phyloP scores from a whole-genome alignment of 2,329 filamentous ascomycete species.

The Akanthomyces lecanii region DNA sequence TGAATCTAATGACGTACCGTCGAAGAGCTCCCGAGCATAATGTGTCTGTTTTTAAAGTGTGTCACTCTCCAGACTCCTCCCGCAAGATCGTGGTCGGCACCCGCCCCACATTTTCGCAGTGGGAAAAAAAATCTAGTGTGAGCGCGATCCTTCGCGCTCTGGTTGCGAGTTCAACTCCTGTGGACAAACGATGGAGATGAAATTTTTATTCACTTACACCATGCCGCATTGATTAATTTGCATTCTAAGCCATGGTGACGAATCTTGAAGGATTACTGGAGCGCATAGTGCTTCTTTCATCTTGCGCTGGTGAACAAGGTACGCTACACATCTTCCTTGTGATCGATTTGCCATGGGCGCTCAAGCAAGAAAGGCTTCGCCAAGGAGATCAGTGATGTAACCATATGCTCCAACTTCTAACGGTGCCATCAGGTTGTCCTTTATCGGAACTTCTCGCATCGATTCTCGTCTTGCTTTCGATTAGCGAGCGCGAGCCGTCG shows the following conservation, averaged over 20 bases:
- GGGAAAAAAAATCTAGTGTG: conserved; percentile 9
- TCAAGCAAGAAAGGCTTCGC: background rate
- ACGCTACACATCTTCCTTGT: conserved; percentile 17
- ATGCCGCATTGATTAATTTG: background rate
- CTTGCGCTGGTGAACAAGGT: conserved; percentile 37
- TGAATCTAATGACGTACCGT: background rate
- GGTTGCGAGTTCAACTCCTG: conserved; percentile 18
- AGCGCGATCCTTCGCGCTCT: conserved; percentile 1
- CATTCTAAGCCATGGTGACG: conserved; percentile 29
- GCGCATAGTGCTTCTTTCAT: conserved; percentile 33
- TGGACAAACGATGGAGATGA: background rate
- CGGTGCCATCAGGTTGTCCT: conserved; percentile 26
- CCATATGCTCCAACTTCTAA: background rate
- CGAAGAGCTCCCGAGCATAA: too few species aligned
- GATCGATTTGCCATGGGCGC: background rate
- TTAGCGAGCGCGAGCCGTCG: conserved; percentile 11
- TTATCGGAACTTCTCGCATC: conserved; percentile 30
- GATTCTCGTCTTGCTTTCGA: conserved; percentile 24
- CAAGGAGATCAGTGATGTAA: too few species aligned
- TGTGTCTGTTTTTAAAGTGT: too few species aligned
- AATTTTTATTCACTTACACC: conserved; percentile 6
- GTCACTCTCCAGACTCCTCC: background rate
- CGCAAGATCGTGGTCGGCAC: too few species aligned
- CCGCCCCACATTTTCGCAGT: background rate
- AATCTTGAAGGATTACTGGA: conserved; percentile 38